Evolutionary conservation across 257 asterid species (phyloP), one percentile per base, ranked within the genome.

Genomic region (Anisodus acutangulus): DNA sequence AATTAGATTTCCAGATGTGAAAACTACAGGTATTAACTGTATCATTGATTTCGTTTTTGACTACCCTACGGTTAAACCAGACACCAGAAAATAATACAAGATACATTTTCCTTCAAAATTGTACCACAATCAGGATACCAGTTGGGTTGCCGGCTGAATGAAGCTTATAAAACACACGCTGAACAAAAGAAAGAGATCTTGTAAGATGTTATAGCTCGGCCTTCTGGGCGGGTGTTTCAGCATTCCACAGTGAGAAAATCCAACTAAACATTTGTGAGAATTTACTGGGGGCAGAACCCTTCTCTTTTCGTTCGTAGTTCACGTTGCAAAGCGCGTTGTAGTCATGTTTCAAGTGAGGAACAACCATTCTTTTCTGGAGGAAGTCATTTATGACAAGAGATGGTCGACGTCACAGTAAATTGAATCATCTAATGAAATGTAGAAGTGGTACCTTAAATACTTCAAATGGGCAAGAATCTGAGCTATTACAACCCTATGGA

Each of bases 331-430:
- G 91, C 41, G 90, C 79, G 7, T 88, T 68, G 86, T 91, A 95
- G 81, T 93, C 87, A 67, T 93, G 98, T 92, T 92, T 95, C 72
- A 95, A 82, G 87, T 97, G 98, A 89, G 99, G 97, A 78, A 89
- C 94, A 45, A 88, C 99, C 82, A 93, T 92, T 88, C 79, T 90
- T 82, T 92, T 93, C 99, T 93, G 97, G 43, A 76, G 59, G 79
- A 85, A 81, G 57, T 70, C 39, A 58, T 60, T 78, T 82, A 49
- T 51, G 63, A 62, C 69, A 78, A 67, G 58, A 53, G 70, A 69
- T 51, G 5, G 57, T 55, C 6, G 15, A 68, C 7, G 5, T 53
- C 43, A 6, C 37, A 39, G 45, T 69, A 54, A 68, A 82, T n/a
- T 53, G 51, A 82, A 82, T 67, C 64, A 43, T 60, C 35, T 51